Base-by-base conservation (phyloP, 495 filamentous ascomycete genomes). In the Annulohypoxylon moriforme region DNA sequence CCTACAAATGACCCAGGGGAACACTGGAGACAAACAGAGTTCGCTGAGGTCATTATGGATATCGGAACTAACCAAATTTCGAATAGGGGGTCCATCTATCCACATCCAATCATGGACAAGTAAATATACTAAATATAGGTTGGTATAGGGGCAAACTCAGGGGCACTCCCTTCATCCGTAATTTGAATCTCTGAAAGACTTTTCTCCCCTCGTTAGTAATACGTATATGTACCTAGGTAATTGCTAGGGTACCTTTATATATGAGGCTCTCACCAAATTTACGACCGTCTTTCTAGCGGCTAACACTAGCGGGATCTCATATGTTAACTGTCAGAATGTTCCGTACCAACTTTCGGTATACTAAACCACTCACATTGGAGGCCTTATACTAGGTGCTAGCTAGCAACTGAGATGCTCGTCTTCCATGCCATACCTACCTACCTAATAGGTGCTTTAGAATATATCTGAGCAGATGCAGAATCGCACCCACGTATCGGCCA, bases 121-220 rank as follows among this genome's bases (percentile, higher is more conserved):
- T n/a, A 52, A 13, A 52, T 29, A 52, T 52, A 13, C 47, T 52
- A 29, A 52, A 52, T 52, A 52, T 52, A 50, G 22, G 46, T 8
- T 16, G 11, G 4, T 27, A 52, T 29, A 44, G 16, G 40, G n/a
- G 16, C n/a, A n/a, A 18, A 44, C 13, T 44, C 40, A 44, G 40
- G 24, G 46, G 24, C 11, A 27, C 58, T 62, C 60, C 44, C 34
- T 62, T 62, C 60, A 62, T 38, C 60, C 60, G 46, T 49, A 31
- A 5, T 29, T 14, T 22, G 27, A n/a, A n/a, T n/a, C 4, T 14
- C 40, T 8, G 16, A 44, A 25, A 29, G 34, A 7, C 36, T 42
- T 24, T 22, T 38, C 27, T 56, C 31, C 13, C 24, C 22, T 27
- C 27, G 47, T 27, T 40, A 57, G 29, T 16, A 36, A 38, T 14